These are phyloP conservation scores for Candida sanyaensis DNA, from an alignment of 1,139 yeast species.

Conservation along the genomic window DNA sequence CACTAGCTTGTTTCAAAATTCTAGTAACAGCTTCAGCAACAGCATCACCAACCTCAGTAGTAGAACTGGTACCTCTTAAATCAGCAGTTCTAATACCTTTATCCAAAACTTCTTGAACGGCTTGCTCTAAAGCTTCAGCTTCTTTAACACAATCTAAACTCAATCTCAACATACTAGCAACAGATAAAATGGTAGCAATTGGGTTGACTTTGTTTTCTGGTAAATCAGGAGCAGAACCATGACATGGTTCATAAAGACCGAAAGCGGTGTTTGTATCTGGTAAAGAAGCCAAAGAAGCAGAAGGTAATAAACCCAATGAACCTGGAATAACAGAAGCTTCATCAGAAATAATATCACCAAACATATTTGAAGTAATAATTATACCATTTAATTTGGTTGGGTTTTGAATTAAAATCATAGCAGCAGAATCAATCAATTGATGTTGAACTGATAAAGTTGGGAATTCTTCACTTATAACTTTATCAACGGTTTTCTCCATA, in stretches of 20 bases:
- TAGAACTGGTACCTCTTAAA: conserved; percentile 75
- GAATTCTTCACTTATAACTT: conserved; percentile 81
- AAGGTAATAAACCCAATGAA: conserved; percentile 90
- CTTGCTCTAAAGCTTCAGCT: conserved; percentile 87
- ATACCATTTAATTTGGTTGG: conserved; percentile 92
- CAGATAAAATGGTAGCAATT: conserved; percentile 89
- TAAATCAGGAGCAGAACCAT: conserved; percentile 97
- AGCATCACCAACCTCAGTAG: conserved; percentile 93
- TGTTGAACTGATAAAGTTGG: conserved; percentile 85
- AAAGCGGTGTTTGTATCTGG: conserved; percentile 94
- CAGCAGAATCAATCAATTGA: conserved; percentile 97
- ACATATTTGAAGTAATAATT: conserved; percentile 91
- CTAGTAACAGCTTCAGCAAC: conserved; percentile 70
- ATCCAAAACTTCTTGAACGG: conserved; percentile 82
- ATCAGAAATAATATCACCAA: conserved; percentile 96
- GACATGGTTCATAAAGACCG: conserved; percentile 97
- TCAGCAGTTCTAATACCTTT: conserved; percentile 88
- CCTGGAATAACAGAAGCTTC: conserved; percentile 99
- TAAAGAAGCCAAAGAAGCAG: conserved; percentile 92
- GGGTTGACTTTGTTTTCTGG: conserved; percentile 89
- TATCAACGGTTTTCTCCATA: conserved; percentile 94
- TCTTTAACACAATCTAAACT: conserved; percentile 80
- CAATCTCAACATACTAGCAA: conserved; percentile 94
- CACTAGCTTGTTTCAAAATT: conserved; percentile 39
- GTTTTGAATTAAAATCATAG: conserved; percentile 90